Base-by-base conservation (phyloP, 768 basidiomycete species). In the Russula emetica region DNA sequence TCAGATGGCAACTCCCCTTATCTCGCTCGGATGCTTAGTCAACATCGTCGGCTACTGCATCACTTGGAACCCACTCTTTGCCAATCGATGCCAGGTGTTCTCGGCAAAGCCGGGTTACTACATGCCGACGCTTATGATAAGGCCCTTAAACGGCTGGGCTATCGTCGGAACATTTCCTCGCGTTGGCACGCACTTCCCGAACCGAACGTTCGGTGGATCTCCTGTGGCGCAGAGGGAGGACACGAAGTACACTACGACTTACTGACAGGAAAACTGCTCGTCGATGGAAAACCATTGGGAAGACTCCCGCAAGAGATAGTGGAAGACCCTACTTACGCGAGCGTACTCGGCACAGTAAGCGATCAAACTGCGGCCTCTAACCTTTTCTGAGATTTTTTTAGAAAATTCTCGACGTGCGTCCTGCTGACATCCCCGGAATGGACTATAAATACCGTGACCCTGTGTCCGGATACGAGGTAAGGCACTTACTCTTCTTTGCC, bases 251-350 rank as follows among this genome's bases (percentile, higher is more conserved):
- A 76, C 55, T 70, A 79, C n/a, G 76, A 83, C 59, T 40, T 82
- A 3, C 64, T 82, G 3, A 67, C 72, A 24, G 81, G 80, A 14
- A 55, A 68, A 26, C 69, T 83, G 1, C 72, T 81, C 20, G 71
- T 83, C 11, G 69, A 77, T 11, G 81, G 80, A 9, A 74, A 73
- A 61, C 73, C 76, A 1, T 60, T 78, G 10, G 76, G 78, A 16
- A 74, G 73, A 30, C 73, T 82, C 14, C 78, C 81, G 0, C 30
- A 49, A 10, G 63, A 65, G 0, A 77, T 82, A 32, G 47, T 69
- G 3, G 55, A 28, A 0, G 74, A 81, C 67, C 34, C 72, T 2
- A 67, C 71, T 3, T 82, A 79, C 59, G 49, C 49, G 24, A 69
- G 73, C 5, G 59, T 80, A 22, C 75, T 83, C 49, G 72, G 73